Conservation (phyloP, 225 moss, liverwort and hornwort species). For the Rhytidiadelphus loreus region DNA sequence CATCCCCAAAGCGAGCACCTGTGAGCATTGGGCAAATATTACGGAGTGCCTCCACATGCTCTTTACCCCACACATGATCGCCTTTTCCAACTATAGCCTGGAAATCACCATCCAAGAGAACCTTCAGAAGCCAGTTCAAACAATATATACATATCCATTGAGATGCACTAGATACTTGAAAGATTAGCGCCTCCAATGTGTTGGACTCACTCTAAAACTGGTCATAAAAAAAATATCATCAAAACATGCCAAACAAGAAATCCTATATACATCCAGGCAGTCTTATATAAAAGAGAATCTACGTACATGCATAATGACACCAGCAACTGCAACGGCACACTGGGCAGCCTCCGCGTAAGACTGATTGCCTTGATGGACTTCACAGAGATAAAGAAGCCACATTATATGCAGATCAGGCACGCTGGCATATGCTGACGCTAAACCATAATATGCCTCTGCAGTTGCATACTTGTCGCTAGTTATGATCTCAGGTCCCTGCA, state of each 20-base stretch:
- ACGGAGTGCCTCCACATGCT: slow-evolving; percentile 72
- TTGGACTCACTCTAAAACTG: background rate
- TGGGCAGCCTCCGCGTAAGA: slow-evolving; percentile 96
- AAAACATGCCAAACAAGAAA: background rate
- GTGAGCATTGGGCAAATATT: slow-evolving; percentile 93
- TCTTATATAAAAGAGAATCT: background rate
- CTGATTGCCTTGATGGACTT: slow-evolving; percentile 93
- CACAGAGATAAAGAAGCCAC: slow-evolving; percentile 97
- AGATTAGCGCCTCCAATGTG: background rate
- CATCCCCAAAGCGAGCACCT: slow-evolving; percentile 79
- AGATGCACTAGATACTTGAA: background rate
- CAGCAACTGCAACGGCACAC: slow-evolving; percentile 94
- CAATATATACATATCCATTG: background rate
- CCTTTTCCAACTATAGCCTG: slow-evolving; percentile 84
- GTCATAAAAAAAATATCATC: background rate
- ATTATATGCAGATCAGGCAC: slow-evolving; percentile 97
- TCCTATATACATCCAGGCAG: background rate
- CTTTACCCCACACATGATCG: slow-evolving; percentile 87
- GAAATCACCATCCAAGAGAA: slow-evolving; percentile 3
- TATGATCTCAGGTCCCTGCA: slow-evolving; percentile 67
- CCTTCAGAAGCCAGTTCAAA: background rate
- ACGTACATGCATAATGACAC: slow-evolving; percentile 94
- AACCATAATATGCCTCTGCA: slow-evolving; percentile 85
- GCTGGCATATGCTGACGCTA: slow-evolving; percentile 86
- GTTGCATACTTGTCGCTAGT: slow-evolving; percentile 80